These are phyloP conservation scores for Crithidia fasciculata DNA, from an alignment of 208 protist genomes.

Conservation along the genomic window DNA sequence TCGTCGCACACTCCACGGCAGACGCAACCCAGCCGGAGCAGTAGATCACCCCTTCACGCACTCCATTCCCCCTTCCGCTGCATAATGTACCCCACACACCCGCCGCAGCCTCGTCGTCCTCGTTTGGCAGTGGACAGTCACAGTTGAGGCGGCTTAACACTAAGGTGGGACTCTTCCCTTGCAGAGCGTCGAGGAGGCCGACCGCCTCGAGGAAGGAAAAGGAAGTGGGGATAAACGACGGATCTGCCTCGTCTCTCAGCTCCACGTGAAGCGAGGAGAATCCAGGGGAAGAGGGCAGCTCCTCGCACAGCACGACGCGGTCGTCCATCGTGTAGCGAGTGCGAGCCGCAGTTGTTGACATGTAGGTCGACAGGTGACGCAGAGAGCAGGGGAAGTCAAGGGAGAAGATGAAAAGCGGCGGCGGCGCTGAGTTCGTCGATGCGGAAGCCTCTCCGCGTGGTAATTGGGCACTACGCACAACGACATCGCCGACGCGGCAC, in stretches of 20 bases:
- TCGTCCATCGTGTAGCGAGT: slow-evolving; percentile 24
- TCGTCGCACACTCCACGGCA: neutral
- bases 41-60: slow-evolving; percentile 16
- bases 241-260: neutral
- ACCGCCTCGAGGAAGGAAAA: slow-evolving; percentile 28
- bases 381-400: slow-evolving; percentile 28
- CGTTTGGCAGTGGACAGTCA: neutral
- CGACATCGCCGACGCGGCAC: slow-evolving; percentile 13
- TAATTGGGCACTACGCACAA: neutral
- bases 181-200: slow-evolving; percentile 1
- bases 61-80: neutral
- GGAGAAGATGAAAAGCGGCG: slow-evolving; percentile 18
- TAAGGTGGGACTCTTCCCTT: neutral
- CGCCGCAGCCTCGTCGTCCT: neutral
- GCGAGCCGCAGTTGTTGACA: slow-evolving; percentile 15
- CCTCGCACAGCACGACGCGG: slow-evolving; percentile 5
- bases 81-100: neutral
- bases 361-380: slow-evolving; percentile 22
- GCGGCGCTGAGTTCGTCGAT: neutral
- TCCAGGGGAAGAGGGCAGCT: slow-evolving; percentile 22
- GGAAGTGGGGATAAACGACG: neutral
- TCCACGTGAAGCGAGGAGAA: slow-evolving; percentile 14
- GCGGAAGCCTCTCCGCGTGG: neutral
- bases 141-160: slow-evolving; percentile 25
- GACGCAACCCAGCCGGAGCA: slow-evolving; percentile 34